Conservation (phyloP, 768 basidiomycete genomes). For the Gymnopilus junonius region DNA sequence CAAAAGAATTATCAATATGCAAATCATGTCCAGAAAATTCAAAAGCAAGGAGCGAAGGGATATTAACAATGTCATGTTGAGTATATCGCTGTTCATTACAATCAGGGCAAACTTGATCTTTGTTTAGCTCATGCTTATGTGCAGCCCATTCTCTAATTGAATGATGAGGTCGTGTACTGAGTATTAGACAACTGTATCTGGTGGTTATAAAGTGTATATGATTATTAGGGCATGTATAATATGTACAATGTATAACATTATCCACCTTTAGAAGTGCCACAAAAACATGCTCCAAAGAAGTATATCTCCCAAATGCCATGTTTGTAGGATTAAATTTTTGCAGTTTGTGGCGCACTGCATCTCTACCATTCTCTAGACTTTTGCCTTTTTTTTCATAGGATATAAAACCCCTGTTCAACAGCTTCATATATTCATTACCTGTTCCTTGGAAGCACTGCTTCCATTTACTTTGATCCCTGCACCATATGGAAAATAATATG, state of each 20-base stretch:
- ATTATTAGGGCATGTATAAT: not conserved
- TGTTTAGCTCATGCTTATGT: not conserved
- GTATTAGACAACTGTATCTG: not conserved
- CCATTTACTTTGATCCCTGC: not conserved
- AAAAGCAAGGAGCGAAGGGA: not conserved
- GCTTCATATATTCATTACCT: not conserved
- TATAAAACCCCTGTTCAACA: not conserved
- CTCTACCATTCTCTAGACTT: not conserved
- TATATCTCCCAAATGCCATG: not conserved
- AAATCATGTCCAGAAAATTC: not conserved
- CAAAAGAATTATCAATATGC: not conserved
- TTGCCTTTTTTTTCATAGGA: not conserved
- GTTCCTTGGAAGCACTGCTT: not conserved
- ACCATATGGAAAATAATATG: constrained; percentile 26
- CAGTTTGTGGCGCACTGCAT: not conserved
- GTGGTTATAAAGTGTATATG: not conserved
- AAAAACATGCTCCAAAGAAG: not conserved
- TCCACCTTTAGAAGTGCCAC: not conserved
- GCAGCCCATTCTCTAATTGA: not conserved
- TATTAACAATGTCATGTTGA: not conserved
- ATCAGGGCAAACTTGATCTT: not conserved
- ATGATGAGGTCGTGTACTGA: not conserved
- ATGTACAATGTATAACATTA: not conserved
- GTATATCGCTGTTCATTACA: not conserved
- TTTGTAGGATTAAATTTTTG: not conserved